Evolutionary conservation across 73 alveolate genomes (phyloP), one percentile per base, ranked within the genome.

Genomic region (Paramecium sonneborni): DNA sequence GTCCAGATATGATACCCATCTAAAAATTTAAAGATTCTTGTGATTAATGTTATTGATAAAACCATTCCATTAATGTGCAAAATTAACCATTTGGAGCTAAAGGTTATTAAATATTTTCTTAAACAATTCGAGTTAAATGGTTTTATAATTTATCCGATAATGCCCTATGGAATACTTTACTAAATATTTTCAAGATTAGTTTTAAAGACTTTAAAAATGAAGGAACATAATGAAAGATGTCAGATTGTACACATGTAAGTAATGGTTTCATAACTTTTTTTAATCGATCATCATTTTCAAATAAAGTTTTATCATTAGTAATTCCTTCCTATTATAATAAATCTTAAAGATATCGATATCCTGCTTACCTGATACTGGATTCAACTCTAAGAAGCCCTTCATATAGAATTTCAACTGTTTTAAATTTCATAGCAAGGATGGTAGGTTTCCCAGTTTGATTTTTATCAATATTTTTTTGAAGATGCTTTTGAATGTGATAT

Each of bases 371-470:
- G 14, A 79, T 79, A 23, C 90, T 79, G 3, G 46, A 12, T 21
- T 79, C 90, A 39, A 79, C 90, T 41, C 90, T 38, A 9, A 79
- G 10, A n/a, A 79, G 55, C 10, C 90, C 90, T 43, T 79, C 90
- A 39, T 79, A 79, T 11, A 79, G 48, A 24, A 43, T 26, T 28
- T 79, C 74, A 46, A 79, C 90, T 3, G 74, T 79, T 18, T 46
- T 79, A 46, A 43, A 79, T 79, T 79, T 79, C 44, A 79, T 46
- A 24, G 44, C 41, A 10, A 79, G 24, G 26, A 79, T 79, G 1
- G 69, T 3, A 5, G 90, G 90, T 46, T 79, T 79, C 14, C 9
- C 43, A 15, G 37, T 2, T 24, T 0, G 4, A 26, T 79, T 79
- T 34, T 43, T 79, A 20, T 79, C 90, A 18, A 79, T 79, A 9